Conservation (phyloP, 1,284 basidiomycete species). For the Fomitopsis palustris region DNA sequence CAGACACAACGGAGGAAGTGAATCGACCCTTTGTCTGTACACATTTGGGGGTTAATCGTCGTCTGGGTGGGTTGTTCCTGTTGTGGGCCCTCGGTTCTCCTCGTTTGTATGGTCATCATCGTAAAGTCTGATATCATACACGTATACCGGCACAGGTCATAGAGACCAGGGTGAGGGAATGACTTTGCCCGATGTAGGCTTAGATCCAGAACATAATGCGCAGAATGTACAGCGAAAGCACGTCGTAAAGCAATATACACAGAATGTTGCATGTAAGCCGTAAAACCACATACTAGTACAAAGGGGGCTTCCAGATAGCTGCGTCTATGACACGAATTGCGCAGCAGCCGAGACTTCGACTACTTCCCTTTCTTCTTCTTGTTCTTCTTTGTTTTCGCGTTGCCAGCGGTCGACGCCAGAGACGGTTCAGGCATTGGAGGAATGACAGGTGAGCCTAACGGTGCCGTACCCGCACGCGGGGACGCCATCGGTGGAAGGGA, state of each 20-base stretch:
- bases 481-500: not conserved
- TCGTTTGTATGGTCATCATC: not conserved
- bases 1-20: no score
- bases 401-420: slow-evolving; percentile 3
- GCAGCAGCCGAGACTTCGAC: not conserved
- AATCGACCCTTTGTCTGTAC: no score
- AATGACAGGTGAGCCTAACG: slow-evolving; percentile 10
- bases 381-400: slow-evolving; percentile 17
- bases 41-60: no score
- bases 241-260: not conserved
- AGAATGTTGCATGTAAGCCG: not conserved
- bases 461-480: not conserved
- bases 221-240: not conserved
- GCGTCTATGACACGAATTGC: not conserved
- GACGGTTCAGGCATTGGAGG: slow-evolving; percentile 10
- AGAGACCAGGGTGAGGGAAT: not conserved
- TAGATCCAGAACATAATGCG: not conserved
- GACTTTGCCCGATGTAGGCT: not conserved
- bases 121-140: not conserved
- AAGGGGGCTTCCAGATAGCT: not conserved
- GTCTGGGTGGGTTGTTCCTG: no score
- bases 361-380: slow-evolving; percentile 17
- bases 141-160: not conserved
- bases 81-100: no score
- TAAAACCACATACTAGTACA: not conserved